phyloP scores from a whole-genome alignment of 495 filamentous ascomycete genomes.

The Oidiodendron maius region DNA sequence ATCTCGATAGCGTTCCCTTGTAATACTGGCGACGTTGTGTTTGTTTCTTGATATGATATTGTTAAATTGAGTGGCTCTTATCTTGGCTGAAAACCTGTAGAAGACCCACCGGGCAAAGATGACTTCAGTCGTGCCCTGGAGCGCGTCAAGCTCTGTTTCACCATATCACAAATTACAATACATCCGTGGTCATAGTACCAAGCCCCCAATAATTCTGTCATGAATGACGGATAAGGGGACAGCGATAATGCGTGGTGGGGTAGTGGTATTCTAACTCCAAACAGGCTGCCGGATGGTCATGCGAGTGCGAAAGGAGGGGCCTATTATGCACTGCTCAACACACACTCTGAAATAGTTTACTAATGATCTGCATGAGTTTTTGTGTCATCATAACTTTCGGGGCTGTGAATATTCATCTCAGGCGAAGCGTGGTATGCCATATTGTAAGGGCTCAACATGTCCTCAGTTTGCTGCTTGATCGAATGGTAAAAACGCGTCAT shows the following conservation, averaged over 20 bases:
- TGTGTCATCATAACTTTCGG: slow-evolving; percentile 56
- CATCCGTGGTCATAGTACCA: not conserved
- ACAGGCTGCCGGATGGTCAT: slow-evolving; percentile 64
- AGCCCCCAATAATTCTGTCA: slow-evolving; percentile 18
- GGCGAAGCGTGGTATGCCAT: slow-evolving; percentile 72
- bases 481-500: slow-evolving; percentile 56
- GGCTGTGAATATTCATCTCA: slow-evolving; percentile 62
- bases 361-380: slow-evolving; percentile 62
- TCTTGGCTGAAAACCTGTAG: no score
- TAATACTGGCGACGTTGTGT: no score
- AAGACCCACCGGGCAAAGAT: no score
- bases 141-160: slow-evolving; percentile 25
- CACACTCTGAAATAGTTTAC: slow-evolving; percentile 13
- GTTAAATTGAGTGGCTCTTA: no score
- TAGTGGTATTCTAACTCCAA: slow-evolving; percentile 55
- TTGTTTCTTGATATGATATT: no score
- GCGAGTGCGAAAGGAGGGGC: slow-evolving; percentile 77
- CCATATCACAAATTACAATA: not conserved
- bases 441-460: slow-evolving; percentile 62
- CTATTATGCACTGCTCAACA: slow-evolving; percentile 4
- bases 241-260: slow-evolving; percentile 62
- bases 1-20: no score
- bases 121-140: no score
- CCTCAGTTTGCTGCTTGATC: slow-evolving; percentile 51
- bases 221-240: slow-evolving; percentile 49